Conservation (phyloP, 768 basidiomycete genomes). For the Macrocybe gigantea region DNA sequence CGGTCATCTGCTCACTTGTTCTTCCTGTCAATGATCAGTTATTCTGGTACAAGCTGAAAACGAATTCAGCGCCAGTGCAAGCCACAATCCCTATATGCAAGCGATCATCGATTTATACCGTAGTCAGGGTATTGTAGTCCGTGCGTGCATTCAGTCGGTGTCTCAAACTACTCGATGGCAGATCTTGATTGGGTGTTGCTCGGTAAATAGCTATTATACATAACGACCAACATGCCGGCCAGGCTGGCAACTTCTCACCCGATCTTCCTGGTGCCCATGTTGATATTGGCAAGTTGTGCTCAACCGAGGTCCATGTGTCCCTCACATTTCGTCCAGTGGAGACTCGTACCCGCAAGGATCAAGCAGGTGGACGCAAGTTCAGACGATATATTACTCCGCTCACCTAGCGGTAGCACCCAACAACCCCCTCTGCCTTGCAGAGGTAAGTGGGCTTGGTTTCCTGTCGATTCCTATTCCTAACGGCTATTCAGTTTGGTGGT, state of each 20-base stretch:
- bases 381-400: slow-evolving; percentile 39
- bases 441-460: slow-evolving; percentile 21
- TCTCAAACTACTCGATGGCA: not conserved
- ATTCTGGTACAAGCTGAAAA: slow-evolving; percentile 51
- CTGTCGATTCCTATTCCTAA: not conserved
- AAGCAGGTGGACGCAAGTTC: slow-evolving; percentile 43
- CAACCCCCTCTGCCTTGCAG: slow-evolving; percentile 46
- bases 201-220: slow-evolving; percentile 35
- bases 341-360: slow-evolving; percentile 48
- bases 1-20: slow-evolving; percentile 4
- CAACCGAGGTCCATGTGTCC: not conserved
- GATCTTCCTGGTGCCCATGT: slow-evolving; percentile 38
- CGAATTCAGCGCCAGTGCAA: slow-evolving; percentile 40
- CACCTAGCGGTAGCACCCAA: slow-evolving; percentile 37
- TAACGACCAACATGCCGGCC: slow-evolving; percentile 45
- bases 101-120: slow-evolving; percentile 38
- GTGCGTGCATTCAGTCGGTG: slow-evolving; percentile 21
- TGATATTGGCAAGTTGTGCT: slow-evolving; percentile 33
- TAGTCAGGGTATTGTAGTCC: slow-evolving; percentile 40
- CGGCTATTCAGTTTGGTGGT: slow-evolving; percentile 36
- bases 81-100: slow-evolving; percentile 44
- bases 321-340: slow-evolving; percentile 22
- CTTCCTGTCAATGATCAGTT: slow-evolving; percentile 19
- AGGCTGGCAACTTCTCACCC: slow-evolving; percentile 44
- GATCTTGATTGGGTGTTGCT: not conserved